Conservation (phyloP, 1,284 basidiomycete species). For the Serendipita sp. region DNA sequence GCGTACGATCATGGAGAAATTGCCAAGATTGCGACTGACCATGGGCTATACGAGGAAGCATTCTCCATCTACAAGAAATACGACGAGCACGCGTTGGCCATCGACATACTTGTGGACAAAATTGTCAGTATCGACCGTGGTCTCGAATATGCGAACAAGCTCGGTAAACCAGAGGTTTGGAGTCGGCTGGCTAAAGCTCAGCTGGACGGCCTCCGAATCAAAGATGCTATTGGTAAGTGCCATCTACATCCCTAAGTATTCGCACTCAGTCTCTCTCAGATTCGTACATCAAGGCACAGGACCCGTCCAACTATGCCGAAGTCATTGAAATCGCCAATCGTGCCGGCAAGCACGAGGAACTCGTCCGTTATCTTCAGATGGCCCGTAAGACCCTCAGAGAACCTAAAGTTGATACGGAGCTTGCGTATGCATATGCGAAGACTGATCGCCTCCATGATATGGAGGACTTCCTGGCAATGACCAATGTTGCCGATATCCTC, state of each 20-base stretch:
- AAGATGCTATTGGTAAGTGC: slow-evolving; percentile 83
- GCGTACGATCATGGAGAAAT: slow-evolving; percentile 95
- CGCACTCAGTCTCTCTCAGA: slow-evolving; percentile 33
- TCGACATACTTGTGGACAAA: slow-evolving; percentile 96
- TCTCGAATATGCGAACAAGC: slow-evolving; percentile 90
- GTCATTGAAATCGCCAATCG: slow-evolving; percentile 94
- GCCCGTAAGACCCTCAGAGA: slow-evolving; percentile 96
- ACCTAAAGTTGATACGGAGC: slow-evolving; percentile 94
- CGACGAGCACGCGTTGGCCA: slow-evolving; percentile 84
- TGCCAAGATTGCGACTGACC: slow-evolving; percentile 92
- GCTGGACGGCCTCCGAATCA: slow-evolving; percentile 94
- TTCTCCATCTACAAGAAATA: slow-evolving; percentile 95
- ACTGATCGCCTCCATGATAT: slow-evolving; percentile 95
- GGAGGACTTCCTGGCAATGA: slow-evolving; percentile 99
- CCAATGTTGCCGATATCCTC: slow-evolving; percentile 93
- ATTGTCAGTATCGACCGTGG: slow-evolving; percentile 97
- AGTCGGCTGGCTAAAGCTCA: slow-evolving; percentile 97
- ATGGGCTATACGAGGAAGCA: slow-evolving; percentile 93
- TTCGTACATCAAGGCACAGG: slow-evolving; percentile 98
- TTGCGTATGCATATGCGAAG: slow-evolving; percentile 94
- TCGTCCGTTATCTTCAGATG: slow-evolving; percentile 97
- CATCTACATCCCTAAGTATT: neutral
- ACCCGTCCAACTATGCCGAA: slow-evolving; percentile 89
- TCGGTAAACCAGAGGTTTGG: slow-evolving; percentile 96
- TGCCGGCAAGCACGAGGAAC: slow-evolving; percentile 96